phyloP scores from a whole-genome alignment of 495 filamentous ascomycete genomes.

The Immersiella caudata region DNA sequence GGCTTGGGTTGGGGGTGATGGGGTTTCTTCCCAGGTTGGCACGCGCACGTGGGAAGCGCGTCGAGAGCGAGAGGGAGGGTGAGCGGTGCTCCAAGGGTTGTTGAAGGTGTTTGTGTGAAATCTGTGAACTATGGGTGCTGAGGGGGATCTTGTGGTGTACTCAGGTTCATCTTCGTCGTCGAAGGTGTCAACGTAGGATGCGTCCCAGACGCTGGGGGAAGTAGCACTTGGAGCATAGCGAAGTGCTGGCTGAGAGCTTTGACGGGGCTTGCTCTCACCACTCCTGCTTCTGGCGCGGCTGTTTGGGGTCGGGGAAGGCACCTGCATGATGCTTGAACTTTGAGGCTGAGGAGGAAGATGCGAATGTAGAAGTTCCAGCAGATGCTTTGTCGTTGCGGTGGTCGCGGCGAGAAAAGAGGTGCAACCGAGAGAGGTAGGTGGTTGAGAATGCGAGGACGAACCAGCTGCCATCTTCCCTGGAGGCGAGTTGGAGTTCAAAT shows the following conservation, averaged over 20 bases:
- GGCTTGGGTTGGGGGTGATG: not conserved
- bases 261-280: not conserved
- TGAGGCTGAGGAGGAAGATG: not conserved
- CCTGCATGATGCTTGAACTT: not conserved
- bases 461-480: no score
- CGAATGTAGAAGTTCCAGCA: no score
- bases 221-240: not conserved
- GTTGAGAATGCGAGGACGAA: no score
- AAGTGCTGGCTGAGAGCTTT: not conserved
- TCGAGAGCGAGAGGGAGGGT: not conserved
- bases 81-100: not conserved
- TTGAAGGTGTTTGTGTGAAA: not conserved
- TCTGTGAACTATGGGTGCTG: not conserved
- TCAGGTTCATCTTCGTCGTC: not conserved
- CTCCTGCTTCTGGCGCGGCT: not conserved
- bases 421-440: no score
- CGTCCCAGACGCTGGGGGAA: not conserved
- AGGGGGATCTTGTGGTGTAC: not conserved
- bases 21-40: not conserved
- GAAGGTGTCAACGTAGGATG: not conserved
- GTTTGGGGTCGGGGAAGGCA: not conserved
- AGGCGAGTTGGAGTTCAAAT: not conserved
- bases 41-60: not conserved
- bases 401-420: no score
- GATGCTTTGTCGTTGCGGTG: no score